Percentiles rank a stretch among this genome's conserved stretches.
Evolutionary conservation across 768 basidiomycete genomes (phyloP).

Genomic region (Mycena vulgaris): DNA sequence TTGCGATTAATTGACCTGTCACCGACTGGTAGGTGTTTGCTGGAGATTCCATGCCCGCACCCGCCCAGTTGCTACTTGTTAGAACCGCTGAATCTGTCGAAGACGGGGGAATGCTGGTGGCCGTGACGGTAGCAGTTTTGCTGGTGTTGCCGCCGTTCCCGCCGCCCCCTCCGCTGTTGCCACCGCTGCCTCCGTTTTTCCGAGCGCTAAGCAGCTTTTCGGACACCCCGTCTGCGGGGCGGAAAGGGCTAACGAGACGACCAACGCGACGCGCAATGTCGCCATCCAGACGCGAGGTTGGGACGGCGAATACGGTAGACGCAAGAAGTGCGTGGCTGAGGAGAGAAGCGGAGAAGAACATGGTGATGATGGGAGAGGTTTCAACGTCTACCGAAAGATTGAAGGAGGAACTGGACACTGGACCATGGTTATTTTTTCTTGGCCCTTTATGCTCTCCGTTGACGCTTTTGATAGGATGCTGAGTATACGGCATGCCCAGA

Average conservation of each 20-base stretch:
- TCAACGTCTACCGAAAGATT: conserved; percentile 6
- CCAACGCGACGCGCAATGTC: too few species aligned
- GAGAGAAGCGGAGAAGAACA: conserved; percentile 15
- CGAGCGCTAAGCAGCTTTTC: conserved; percentile 4
- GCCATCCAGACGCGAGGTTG: too few species aligned
- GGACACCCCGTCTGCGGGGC: conserved; percentile 3
- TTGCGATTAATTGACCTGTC: too few species aligned
- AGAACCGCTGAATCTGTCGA: too few species aligned
- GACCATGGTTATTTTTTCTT: not conserved
- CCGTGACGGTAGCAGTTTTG: too few species aligned
- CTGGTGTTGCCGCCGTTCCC: too few species aligned
- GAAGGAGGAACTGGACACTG: not conserved
- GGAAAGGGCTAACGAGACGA: too few species aligned
- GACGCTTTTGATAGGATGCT: not conserved
- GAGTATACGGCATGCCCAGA: conserved; percentile 7
- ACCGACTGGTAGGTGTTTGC: too few species aligned
- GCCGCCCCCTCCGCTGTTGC: too few species aligned
- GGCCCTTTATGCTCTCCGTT: conserved; percentile 3
- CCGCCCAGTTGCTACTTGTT: conserved; percentile 4
- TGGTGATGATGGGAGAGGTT: conserved; percentile 5
- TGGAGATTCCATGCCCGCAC: conserved; percentile 14
- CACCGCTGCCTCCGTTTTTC: not conserved
- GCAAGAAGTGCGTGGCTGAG: conserved; percentile 15
- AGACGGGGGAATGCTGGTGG: not conserved
- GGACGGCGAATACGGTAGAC: conserved; percentile 5